A percentile compares a stretch with the other conserved stretches of the same genome.
Evolutionary conservation across 805 yeast species (phyloP).

Genomic region (Grigorovia yakushimaensis): DNA sequence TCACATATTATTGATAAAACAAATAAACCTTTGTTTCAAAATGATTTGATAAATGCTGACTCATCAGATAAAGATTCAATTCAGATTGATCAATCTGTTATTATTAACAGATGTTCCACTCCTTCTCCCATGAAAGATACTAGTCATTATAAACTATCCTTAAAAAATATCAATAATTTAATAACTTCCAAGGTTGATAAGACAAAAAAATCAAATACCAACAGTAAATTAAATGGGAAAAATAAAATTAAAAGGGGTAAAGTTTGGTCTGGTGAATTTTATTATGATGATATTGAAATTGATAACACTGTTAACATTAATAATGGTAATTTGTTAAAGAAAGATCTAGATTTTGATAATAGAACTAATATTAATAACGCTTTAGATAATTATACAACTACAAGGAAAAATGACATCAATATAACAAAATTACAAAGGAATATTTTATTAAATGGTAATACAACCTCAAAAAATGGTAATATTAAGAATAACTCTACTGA

Average conservation of each 20-base stretch:
- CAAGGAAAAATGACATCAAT: not conserved
- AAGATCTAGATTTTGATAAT: not conserved
- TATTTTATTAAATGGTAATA: conserved; percentile 9
- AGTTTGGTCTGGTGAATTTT: conserved; percentile 24
- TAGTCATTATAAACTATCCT: not conserved
- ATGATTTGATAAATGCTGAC: not conserved
- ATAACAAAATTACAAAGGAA: conserved; percentile 6
- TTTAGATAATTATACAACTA: not conserved
- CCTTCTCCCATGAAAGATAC: conserved; percentile 18
- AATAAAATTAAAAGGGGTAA: conserved; percentile 8
- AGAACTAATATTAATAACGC: not conserved
- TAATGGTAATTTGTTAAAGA: not conserved
- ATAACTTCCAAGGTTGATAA: not conserved
- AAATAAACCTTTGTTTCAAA: not conserved
- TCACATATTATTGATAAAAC: not conserved
- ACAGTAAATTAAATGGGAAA: not conserved
- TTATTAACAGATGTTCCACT: conserved; percentile 13
- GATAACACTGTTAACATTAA: not conserved
- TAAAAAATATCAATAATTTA: not conserved
- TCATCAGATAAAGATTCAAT: not conserved
- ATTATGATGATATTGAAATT: conserved; percentile 20
- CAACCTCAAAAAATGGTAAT: not conserved
- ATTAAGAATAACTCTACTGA: no score
- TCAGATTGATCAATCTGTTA: conserved; percentile 1
- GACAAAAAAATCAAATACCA: not conserved